Percentiles rank a stretch among this genome's conserved stretches.
Evolutionary conservation across 208 protist species (phyloP).

Genomic region (Trypanosoma mega): DNA sequence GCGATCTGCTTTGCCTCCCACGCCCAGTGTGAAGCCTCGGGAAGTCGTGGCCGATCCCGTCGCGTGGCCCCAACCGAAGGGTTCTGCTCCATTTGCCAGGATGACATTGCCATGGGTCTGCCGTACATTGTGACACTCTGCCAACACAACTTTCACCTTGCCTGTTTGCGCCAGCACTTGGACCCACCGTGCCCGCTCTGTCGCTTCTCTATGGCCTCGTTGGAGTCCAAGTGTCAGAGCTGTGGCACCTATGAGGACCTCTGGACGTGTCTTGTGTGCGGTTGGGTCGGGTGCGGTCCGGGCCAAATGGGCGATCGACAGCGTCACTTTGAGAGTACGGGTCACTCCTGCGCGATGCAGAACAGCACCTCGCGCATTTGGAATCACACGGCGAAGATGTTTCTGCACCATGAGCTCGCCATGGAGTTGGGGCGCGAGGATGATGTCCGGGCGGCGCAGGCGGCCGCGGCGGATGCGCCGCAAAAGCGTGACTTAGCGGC

Average conservation of each 20-base stretch:
- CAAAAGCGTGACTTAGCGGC: constrained; percentile 1
- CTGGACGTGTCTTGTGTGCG: constrained; percentile 87
- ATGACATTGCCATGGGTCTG: constrained; percentile 36
- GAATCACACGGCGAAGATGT: constrained; percentile 56
- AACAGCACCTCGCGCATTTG: constrained; percentile 68
- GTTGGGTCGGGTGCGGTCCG: constrained; percentile 67
- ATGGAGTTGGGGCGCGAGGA: constrained; percentile 50
- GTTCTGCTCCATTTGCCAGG: constrained; percentile 72
- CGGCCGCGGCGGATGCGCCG: constrained; percentile 15
- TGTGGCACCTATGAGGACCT: constrained; percentile 77
- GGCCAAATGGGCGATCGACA: constrained; percentile 50
- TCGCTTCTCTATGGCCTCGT: constrained; percentile 70
- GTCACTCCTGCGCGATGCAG: constrained; percentile 78
- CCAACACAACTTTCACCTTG: constrained; percentile 68
- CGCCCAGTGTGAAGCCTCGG: background rate
- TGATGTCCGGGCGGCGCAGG: constrained; percentile 17
- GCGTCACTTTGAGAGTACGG: constrained; percentile 55
- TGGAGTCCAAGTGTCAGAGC: constrained; percentile 64
- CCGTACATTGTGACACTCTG: constrained; percentile 70
- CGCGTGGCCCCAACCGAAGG: constrained; percentile 24
- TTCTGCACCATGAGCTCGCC: constrained; percentile 79
- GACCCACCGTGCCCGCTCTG: constrained; percentile 73
- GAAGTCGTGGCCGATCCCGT: background rate
- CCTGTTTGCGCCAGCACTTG: constrained; percentile 60
- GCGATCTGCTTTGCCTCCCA: background rate